phyloP scores from a whole-genome alignment of 768 basidiomycete genomes.

The Russula sp. region DNA sequence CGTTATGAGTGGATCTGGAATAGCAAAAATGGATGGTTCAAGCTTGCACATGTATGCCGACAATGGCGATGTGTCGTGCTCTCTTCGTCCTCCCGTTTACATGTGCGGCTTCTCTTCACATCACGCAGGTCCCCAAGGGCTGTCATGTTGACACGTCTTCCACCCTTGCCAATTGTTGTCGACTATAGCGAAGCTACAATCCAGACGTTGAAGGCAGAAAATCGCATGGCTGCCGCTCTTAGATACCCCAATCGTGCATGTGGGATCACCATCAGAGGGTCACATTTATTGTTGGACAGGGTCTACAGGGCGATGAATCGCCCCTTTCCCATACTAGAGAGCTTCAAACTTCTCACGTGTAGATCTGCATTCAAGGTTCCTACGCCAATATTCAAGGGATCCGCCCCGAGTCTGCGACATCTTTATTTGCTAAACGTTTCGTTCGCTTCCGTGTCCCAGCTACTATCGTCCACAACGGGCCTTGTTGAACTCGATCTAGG shows the following conservation, averaged over 20 bases:
- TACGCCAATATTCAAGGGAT: neutral
- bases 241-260: neutral
- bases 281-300: neutral
- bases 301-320: neutral
- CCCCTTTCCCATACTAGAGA: neutral
- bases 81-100: neutral
- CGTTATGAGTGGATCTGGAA: neutral
- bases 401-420: neutral
- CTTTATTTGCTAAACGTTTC: neutral
- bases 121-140: neutral
- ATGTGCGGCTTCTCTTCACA: neutral
- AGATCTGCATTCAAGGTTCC: neutral
- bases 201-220: neutral
- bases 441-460: neutral
- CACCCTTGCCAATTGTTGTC: neutral
- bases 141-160: neutral
- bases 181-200: neutral
- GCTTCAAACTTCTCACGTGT: neutral
- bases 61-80: constrained; percentile 1
- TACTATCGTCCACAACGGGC: neutral
- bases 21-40: constrained; percentile 4
- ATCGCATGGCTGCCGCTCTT: neutral
- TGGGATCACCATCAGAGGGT: neutral
- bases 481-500: neutral
- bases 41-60: constrained; percentile 7